Base-by-base conservation (phyloP, 2,329 filamentous ascomycete species). In the Talaromyces verruculosus region DNA sequence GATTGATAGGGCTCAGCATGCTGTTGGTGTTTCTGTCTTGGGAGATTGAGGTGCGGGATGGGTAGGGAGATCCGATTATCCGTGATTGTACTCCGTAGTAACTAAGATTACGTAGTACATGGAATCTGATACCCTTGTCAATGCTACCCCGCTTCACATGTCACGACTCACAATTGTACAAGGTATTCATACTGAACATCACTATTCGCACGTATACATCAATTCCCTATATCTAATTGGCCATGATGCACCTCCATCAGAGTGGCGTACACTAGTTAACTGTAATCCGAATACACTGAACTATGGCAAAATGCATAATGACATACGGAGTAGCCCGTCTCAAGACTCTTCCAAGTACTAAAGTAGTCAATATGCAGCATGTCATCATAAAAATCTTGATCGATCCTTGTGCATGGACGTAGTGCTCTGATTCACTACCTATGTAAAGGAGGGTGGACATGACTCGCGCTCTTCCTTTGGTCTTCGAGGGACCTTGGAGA, bases 1-100 rank as follows among this genome's bases (percentile, higher is more conserved):
- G 83, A 89, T 90, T 63, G 82, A 77, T 59, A 53, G 60, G 41
- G 39, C 30, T 37, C 60, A 22, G n/a, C n/a, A 53, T 47, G 49
- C 10, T 35, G 67, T 65, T 39, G 37, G 63, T 25, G 37, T 15
- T 28, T 35, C 19, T 22, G 39, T 19, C n/a, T 39, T 37, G 33
- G 19, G 19, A n/a, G 53, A 37, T 39, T 39, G 53, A 57, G 22
- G 43, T 47, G 47, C 28, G 49, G 49, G 25, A 53, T n/a, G 17
- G 30, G 1, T 53, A 33, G 19, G 19, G 22, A 25, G 22, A 57
- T 35, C 28, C 30, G 51, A 35, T n/a, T 33, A 33, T 8, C 28
- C 28, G 28, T n/a, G 51, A n/a, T 17, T 17, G 7, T 28, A 28
- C 22, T 51, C 11, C 22, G 17, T 4, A 39, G 33, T 30, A 30